Percentiles rank a stretch among this genome's conserved stretches.
These are phyloP conservation scores for Austropuccinia psidii DNA, from an alignment of 1,284 basidiomycete genomes.

Conservation along the genomic window DNA sequence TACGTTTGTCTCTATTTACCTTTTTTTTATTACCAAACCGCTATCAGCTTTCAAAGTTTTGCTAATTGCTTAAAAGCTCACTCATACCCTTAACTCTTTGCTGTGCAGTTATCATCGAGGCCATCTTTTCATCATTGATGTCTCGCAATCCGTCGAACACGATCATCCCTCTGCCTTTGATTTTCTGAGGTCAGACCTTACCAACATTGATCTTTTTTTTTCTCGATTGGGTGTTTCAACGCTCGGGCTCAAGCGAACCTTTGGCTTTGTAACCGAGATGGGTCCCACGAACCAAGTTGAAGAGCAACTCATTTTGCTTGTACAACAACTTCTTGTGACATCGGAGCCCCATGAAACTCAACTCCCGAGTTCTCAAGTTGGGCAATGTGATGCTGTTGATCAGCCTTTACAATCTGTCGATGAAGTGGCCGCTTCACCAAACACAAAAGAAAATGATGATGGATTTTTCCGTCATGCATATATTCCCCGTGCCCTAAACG, in stretches of 20 bases:
- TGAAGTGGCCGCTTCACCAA: constrained; percentile 38
- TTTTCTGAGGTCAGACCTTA: constrained; percentile 85
- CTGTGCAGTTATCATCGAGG: constrained; percentile 51
- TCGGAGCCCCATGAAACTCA: constrained; percentile 39
- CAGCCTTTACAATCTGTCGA: constrained; percentile 24
- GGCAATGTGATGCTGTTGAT: neutral
- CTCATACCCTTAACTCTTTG: no score
- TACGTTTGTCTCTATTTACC: constrained; percentile 52
- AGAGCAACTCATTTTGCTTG: constrained; percentile 47
- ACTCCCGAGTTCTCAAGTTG: neutral
- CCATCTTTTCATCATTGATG: constrained; percentile 92
- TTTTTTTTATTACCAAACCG: neutral
- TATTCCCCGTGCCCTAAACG: constrained; percentile 83
- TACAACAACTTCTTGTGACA: constrained; percentile 40
- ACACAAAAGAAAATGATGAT: constrained; percentile 59
- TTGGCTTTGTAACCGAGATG: constrained; percentile 76
- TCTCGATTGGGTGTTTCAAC: constrained; percentile 63
- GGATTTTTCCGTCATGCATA: constrained; percentile 77
- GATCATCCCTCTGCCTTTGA: constrained; percentile 95
- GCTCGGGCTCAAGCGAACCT: constrained; percentile 71
- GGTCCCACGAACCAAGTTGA: neutral
- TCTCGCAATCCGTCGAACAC: constrained; percentile 96
- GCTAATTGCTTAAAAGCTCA: neutral
- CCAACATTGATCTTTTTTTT: constrained; percentile 91
- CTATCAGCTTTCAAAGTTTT: neutral